A percentile compares a stretch with the other conserved stretches of the same genome.
Evolutionary conservation across 805 yeast species (phyloP).

Genomic region (Sungouiella blattae): DNA sequence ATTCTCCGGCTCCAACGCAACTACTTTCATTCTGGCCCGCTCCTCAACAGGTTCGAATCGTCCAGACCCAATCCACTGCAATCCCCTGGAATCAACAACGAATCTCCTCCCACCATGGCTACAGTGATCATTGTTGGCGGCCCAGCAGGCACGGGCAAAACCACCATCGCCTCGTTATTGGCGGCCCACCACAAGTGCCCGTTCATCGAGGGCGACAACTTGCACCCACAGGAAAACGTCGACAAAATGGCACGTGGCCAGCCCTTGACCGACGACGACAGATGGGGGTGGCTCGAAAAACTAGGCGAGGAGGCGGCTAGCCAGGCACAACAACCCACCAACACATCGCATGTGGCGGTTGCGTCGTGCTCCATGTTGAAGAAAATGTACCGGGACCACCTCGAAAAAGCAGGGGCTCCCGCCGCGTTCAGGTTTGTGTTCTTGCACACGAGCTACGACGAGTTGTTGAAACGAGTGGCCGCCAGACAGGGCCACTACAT

Average conservation of each 20-base stretch:
- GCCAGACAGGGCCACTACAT: slow-evolving; percentile 76
- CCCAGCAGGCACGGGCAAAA: slow-evolving; percentile 94
- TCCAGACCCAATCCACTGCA: no score
- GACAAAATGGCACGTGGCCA: slow-evolving; percentile 79
- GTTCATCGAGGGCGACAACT: slow-evolving; percentile 81
- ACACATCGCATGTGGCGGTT: slow-evolving; percentile 36
- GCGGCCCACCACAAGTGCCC: slow-evolving; percentile 45
- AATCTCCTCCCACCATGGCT: slow-evolving; percentile 9
- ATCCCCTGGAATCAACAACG: no score
- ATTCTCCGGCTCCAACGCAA: no score
- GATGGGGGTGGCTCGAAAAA: slow-evolving; percentile 82
- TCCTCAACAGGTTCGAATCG: no score
- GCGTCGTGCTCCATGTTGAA: slow-evolving; percentile 88
- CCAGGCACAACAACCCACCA: slow-evolving; percentile 26
- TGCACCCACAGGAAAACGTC: slow-evolving; percentile 69
- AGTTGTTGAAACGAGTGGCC: slow-evolving; percentile 56
- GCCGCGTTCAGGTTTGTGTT: slow-evolving; percentile 59
- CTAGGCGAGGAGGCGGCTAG: slow-evolving; percentile 43
- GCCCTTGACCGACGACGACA: slow-evolving; percentile 84
- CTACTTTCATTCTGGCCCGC: no score
- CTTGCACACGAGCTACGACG: slow-evolving; percentile 60
- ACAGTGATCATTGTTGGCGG: slow-evolving; percentile 75
- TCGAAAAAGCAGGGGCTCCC: slow-evolving; percentile 36
- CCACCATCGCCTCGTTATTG: slow-evolving; percentile 64
- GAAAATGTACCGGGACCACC: slow-evolving; percentile 61